Evolutionary conservation across 371 early-diverging fungal genomes (phyloP).

Genomic region (Apophysomyces elegans): DNA sequence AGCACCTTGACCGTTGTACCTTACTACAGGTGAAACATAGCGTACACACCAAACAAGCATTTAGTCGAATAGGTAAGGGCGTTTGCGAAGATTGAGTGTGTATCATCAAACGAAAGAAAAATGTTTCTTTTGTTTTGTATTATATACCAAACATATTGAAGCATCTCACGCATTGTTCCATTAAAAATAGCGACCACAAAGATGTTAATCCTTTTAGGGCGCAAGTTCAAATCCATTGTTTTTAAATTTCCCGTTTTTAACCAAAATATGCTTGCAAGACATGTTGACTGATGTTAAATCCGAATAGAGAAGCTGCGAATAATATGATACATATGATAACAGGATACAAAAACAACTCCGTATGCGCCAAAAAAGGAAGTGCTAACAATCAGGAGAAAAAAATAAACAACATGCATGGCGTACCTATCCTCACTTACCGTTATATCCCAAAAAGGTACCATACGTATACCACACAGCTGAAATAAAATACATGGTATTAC

Average conservation of each 20-base stretch:
- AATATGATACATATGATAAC: slow-evolving; percentile 70
- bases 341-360: slow-evolving; percentile 86
- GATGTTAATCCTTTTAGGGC: neutral
- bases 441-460: slow-evolving; percentile 87
- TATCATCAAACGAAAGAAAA: slow-evolving; percentile 8
- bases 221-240: neutral
- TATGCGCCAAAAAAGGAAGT: slow-evolving; percentile 87
- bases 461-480: slow-evolving; percentile 79
- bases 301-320: slow-evolving; percentile 79
- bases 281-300: slow-evolving; percentile 77
- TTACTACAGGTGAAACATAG: slow-evolving; percentile 17
- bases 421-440: slow-evolving; percentile 56
- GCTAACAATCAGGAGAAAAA: slow-evolving; percentile 49
- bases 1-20: neutral
- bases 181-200: neutral
- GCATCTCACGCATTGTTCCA: neutral
- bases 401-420: neutral
- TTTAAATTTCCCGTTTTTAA: slow-evolving; percentile 8
- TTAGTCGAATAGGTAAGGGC: slow-evolving; percentile 13
- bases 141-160: slow-evolving; percentile 6
- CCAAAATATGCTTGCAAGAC: slow-evolving; percentile 76
- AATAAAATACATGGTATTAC: slow-evolving; percentile 83
- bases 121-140: slow-evolving; percentile 12
- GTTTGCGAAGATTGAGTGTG: slow-evolving; percentile 7
- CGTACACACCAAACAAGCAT: slow-evolving; percentile 15